Evolutionary conservation across 129 eudicot genomes (phyloP).

Genomic region (Saposhnikovia divaricata): DNA sequence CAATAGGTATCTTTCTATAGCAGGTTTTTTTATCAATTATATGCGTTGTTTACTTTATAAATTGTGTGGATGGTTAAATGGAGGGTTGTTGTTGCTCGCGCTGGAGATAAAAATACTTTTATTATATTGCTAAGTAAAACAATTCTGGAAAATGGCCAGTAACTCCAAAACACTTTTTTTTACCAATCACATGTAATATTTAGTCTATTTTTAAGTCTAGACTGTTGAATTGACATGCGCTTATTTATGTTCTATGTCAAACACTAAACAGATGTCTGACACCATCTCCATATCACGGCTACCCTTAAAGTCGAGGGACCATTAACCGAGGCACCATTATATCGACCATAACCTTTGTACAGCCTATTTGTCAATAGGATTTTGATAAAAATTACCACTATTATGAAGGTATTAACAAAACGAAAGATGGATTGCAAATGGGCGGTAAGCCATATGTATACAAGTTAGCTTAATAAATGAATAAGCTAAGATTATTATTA

Average conservation of each 20-base stretch:
- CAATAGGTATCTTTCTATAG: no score
- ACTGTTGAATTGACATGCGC: conserved; percentile 1
- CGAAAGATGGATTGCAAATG: conserved; percentile 23
- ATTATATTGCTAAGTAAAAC: conserved; percentile 38
- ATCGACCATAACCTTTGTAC: conserved; percentile 43
- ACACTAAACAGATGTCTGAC: conserved; percentile 57
- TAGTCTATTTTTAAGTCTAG: background rate
- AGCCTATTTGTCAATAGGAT: conserved; percentile 39
- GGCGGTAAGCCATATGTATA: conserved; percentile 24
- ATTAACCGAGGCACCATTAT: background rate
- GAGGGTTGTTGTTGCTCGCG: conserved; percentile 50
- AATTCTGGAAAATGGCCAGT: conserved; percentile 36
- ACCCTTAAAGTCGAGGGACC: conserved; percentile 32
- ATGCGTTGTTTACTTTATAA: no score
- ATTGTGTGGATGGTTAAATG: conserved; percentile 16
- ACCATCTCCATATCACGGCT: conserved; percentile 29
- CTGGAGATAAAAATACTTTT: conserved; percentile 61
- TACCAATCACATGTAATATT: background rate
- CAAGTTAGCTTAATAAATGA: background rate
- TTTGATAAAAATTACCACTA: conserved; percentile 33
- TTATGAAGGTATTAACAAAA: conserved; percentile 32
- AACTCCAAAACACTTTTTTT: conserved; percentile 10
- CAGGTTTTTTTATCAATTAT: no score
- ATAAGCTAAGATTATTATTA: no score
- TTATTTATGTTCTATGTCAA: conserved; percentile 13